Base-by-base conservation (phyloP, 768 basidiomycete species). In the Trametes maxima region DNA sequence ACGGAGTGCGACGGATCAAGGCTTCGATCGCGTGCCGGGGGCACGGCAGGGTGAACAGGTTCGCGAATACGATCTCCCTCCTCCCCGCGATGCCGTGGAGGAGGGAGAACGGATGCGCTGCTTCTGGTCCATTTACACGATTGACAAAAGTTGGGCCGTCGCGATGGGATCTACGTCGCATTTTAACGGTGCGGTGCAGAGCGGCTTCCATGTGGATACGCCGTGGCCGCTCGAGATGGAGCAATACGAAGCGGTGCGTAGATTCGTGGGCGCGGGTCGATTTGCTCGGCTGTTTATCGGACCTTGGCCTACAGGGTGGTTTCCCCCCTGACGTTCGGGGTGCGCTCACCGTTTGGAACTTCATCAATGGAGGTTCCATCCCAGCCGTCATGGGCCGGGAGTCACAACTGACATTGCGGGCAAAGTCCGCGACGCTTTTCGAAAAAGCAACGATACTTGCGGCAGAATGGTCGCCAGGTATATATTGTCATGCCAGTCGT, bases 51-150 rank as follows among this genome's bases (percentile, higher is more conserved):
- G 49, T 22, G 44, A 46, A n/a, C 51, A 54, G 37, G 37, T 67
- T 62, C 49, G 67, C 55, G 59, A 69, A 53, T 49, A 55, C 44
- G 65, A 69, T 17, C 63, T 74, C 50, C 69, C 71, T 16, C 70
- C 69, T 5, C 61, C 69, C 10, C 67, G 61, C 17, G 81, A 83
- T 68, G 65, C 74, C 17, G 67, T 84, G 25, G 87, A 87, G 64
- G 85, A 87, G 68, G 85, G 82, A 19, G 87, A 88, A 68, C 78
- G 85, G 24, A 85, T 88, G 52, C 82, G 83, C 57, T 83, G 80
- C 1, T 88, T 89, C 67, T 89, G 87, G 87, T 73, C 79, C 2
- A 85, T 83, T 8, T 81, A 83, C 60, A 73, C 77, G 43, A 76
- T 87, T 56, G 85, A 88, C 73, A 85, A 85, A 61, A 78, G 78